These are phyloP conservation scores for Globisporangium spiculum DNA, from an alignment of 352 stramenopile species.

Conservation along the genomic window DNA sequence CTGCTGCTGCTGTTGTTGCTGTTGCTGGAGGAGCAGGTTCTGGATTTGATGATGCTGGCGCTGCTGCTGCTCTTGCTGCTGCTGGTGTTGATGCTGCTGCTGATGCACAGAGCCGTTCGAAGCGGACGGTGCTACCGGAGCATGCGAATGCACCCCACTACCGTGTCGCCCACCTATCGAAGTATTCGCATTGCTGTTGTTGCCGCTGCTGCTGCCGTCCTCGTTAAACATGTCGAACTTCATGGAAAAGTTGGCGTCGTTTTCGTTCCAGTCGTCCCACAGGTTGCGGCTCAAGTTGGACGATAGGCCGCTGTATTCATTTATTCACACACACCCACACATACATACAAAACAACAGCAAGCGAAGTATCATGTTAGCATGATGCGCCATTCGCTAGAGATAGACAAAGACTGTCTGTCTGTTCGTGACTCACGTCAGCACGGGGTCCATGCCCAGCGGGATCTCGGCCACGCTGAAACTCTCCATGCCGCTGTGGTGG, in stretches of 20 bases:
- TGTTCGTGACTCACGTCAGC: slow-evolving; percentile 43
- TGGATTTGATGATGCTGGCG: slow-evolving; percentile 1
- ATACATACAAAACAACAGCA: background rate
- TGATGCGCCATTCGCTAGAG: background rate
- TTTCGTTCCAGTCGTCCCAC: slow-evolving; percentile 88
- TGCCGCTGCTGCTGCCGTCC: slow-evolving; percentile 35
- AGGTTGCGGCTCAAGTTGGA: slow-evolving; percentile 83
- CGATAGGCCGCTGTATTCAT: slow-evolving; percentile 52
- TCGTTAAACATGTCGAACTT: slow-evolving; percentile 75
- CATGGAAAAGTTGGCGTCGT: slow-evolving; percentile 56
- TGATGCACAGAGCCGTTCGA: slow-evolving; percentile 10
- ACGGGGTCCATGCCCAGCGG: slow-evolving; percentile 66
- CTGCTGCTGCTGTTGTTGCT: slow-evolving; percentile 17
- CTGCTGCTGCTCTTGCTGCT: background rate
- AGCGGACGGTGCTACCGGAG: background rate
- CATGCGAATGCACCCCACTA: background rate
- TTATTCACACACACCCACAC: background rate
- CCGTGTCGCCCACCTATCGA: background rate
- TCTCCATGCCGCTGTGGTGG: slow-evolving; percentile 32
- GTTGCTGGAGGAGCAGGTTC: slow-evolving; percentile 12
- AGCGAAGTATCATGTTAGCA: background rate
- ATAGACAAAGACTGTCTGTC: too few species aligned
- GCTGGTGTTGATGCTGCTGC: slow-evolving; percentile 15
- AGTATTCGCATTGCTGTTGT: slow-evolving; percentile 10
- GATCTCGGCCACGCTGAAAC: slow-evolving; percentile 45